Percentiles rank a stretch among this genome's conserved stretches.
Conservation (phyloP, 805 yeast species). For the Candida piceae region DNA sequence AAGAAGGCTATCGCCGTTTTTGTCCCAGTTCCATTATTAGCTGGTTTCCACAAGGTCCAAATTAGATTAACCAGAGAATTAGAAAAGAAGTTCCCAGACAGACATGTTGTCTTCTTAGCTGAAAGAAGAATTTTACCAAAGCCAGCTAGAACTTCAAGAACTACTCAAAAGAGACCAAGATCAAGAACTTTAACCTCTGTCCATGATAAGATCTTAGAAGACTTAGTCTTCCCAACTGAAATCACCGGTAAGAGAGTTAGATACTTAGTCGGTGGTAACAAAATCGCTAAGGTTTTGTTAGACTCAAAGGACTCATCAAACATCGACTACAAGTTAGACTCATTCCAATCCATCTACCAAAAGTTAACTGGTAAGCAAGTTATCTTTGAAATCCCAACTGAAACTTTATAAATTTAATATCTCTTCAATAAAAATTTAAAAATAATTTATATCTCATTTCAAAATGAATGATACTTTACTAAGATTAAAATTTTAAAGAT, state of each 20-base stretch:
- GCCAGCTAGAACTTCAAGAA: conserved; percentile 94
- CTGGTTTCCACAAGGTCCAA: conserved; percentile 96
- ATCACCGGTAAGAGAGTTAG: conserved; percentile 98
- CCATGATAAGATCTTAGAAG: conserved; percentile 98
- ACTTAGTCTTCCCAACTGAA: conserved; percentile 99
- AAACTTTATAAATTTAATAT: conserved; percentile 35
- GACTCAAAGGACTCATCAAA: conserved; percentile 96
- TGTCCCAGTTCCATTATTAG: conserved; percentile 93
- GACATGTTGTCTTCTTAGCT: conserved; percentile 98
- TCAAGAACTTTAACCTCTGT: conserved; percentile 98
- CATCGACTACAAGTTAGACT: conserved; percentile 98
- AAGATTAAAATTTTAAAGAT: too few species aligned
- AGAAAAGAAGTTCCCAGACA: conserved; percentile 99
- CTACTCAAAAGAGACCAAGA: conserved; percentile 98
- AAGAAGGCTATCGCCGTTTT: conserved; percentile 97
- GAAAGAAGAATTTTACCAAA: conserved; percentile 99
- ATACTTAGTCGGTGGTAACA: conserved; percentile 98
- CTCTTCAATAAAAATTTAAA: neutral
- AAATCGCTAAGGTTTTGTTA: conserved; percentile 94
- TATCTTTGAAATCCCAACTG: conserved; percentile 87
- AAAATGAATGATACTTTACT: neutral
- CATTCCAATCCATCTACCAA: conserved; percentile 97
- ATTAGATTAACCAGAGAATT: conserved; percentile 97
- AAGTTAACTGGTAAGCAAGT: conserved; percentile 99
- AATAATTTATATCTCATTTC: neutral